These are phyloP conservation scores for Polygonum maritimum DNA, from an alignment of 148 eudicot species.

Conservation along the genomic window DNA sequence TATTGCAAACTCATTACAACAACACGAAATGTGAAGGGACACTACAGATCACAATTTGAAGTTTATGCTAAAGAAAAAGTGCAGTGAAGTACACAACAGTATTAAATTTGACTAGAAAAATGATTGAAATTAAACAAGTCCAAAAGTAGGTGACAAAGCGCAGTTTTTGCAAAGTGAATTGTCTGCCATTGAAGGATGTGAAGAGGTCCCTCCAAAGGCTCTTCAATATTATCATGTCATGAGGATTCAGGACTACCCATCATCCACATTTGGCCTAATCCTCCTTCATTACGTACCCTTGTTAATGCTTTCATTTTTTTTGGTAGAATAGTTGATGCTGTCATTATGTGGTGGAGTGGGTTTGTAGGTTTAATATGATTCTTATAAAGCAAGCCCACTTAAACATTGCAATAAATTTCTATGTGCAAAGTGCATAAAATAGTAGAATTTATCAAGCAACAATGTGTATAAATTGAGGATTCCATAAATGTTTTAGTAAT, in stretches of 20 bases:
- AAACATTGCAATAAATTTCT: not conserved
- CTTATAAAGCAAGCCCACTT: not conserved
- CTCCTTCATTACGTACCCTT: not conserved
- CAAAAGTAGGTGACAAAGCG: slow-evolving; percentile 2
- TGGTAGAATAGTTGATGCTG: not conserved
- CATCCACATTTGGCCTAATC: not conserved
- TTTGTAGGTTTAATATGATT: slow-evolving; percentile 1
- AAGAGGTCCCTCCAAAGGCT: slow-evolving; percentile 1
- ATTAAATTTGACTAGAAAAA: not conserved
- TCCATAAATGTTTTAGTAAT: not conserved
- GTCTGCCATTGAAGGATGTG: not conserved
- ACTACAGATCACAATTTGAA: not conserved
- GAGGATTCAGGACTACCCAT: not conserved
- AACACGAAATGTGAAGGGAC: not conserved
- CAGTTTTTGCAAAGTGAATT: not conserved
- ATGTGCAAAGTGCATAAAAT: not conserved
- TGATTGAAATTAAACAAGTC: not conserved
- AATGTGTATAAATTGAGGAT: not conserved
- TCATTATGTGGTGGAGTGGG: not conserved
- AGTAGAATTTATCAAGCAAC: not conserved
- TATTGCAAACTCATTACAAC: not conserved
- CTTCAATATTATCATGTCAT: not conserved
- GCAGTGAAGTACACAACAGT: not conserved
- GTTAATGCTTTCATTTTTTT: slow-evolving; percentile 1
- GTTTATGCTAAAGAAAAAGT: not conserved